phyloP scores from a whole-genome alignment of 805 yeast genomes.

The Cyberlindnera mississippiensis region DNA sequence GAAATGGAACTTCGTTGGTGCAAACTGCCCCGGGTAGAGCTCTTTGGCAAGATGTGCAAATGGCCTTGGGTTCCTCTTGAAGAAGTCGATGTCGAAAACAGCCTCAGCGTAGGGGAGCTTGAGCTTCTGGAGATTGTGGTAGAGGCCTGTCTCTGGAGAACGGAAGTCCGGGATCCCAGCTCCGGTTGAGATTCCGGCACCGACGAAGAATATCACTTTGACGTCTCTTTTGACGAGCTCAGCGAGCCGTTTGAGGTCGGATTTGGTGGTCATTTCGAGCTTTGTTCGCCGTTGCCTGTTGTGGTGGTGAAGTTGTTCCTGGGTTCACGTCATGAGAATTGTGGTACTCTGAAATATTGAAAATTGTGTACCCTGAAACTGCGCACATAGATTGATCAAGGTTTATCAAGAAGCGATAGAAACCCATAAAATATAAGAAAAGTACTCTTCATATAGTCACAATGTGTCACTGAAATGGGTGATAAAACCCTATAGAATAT shows the following conservation, averaged over 20 bases:
- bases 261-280: background rate
- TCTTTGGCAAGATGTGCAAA: slow-evolving; percentile 83
- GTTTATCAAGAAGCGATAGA: too few species aligned
- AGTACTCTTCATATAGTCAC: too few species aligned
- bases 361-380: too few species aligned
- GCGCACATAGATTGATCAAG: too few species aligned
- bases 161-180: slow-evolving; percentile 97
- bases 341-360: too few species aligned
- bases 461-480: too few species aligned
- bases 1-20: slow-evolving; percentile 79
- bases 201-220: slow-evolving; percentile 65
- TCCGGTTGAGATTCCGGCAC: slow-evolving; percentile 92
- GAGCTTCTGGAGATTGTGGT: slow-evolving; percentile 69
- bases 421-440: too few species aligned
- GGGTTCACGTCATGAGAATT: too few species aligned
- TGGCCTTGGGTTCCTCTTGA: slow-evolving; percentile 71
- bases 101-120: slow-evolving; percentile 92
- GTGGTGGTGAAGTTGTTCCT: too few species aligned
- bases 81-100: slow-evolving; percentile 86
- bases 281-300: too few species aligned
- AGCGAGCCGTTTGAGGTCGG: slow-evolving; percentile 6
- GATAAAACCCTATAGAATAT: too few species aligned
- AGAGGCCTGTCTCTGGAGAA: slow-evolving; percentile 85
- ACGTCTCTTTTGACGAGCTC: slow-evolving; percentile 8
- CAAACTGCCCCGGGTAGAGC: slow-evolving; percentile 81